phyloP scores from a whole-genome alignment of 306 rosid species.

The Vigna reflexopilosa region DNA sequence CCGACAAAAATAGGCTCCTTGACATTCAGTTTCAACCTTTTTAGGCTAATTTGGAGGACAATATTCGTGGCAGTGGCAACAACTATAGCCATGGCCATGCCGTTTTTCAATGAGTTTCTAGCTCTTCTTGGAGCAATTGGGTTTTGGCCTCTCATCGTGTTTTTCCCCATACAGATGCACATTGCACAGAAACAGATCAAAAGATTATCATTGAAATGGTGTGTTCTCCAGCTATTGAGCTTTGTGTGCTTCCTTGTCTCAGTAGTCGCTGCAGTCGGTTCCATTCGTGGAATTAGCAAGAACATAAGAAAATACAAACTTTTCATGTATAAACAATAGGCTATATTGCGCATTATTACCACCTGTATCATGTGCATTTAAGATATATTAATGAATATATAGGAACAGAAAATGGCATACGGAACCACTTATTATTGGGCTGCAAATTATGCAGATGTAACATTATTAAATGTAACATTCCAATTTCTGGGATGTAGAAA shows the following conservation, averaged over 20 bases:
- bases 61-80: conserved; percentile 49
- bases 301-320: conserved; percentile 54
- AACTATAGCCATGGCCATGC: conserved; percentile 56
- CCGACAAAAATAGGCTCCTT: conserved; percentile 24
- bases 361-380: neutral
- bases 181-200: conserved; percentile 52
- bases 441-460: neutral
- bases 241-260: conserved; percentile 57
- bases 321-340: conserved; percentile 54
- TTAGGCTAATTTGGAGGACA: conserved; percentile 68
- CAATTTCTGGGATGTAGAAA: no score
- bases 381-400: neutral
- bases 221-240: conserved; percentile 57
- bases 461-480: neutral
- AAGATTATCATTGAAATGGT: conserved; percentile 50
- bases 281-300: conserved; percentile 57
- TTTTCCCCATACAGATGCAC: conserved; percentile 71
- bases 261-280: conserved; percentile 49
- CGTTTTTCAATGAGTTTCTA: conserved; percentile 68
- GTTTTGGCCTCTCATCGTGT: conserved; percentile 69
- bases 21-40: conserved; percentile 50
- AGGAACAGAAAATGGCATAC: neutral
- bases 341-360: neutral
- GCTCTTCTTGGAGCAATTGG: conserved; percentile 72
- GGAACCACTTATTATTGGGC: neutral